These are phyloP conservation scores for Nigrospora sphaerica DNA, from an alignment of 2,329 filamentous ascomycete species.

Conservation along the genomic window DNA sequence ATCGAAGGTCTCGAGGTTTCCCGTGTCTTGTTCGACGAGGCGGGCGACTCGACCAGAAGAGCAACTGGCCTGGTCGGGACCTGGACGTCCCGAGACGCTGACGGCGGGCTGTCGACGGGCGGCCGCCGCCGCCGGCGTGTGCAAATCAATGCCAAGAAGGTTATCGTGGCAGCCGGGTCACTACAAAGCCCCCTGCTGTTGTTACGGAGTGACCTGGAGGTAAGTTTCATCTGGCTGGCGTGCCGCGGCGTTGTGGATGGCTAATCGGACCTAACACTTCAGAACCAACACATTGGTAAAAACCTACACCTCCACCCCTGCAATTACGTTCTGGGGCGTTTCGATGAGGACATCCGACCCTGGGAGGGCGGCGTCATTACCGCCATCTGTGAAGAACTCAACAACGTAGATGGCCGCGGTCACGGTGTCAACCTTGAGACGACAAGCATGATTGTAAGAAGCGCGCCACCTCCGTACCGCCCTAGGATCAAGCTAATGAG, in stretches of 20 bases:
- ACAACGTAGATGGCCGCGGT: conserved; percentile 72
- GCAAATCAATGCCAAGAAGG: conserved; percentile 69
- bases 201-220: conserved; percentile 67
- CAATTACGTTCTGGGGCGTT: conserved; percentile 51
- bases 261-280: background rate
- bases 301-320: conserved; percentile 81
- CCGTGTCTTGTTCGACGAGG: conserved; percentile 60
- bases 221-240: conserved; percentile 22
- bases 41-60: conserved; percentile 33
- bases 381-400: conserved; percentile 66
- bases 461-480: background rate
- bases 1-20: conserved; percentile 75
- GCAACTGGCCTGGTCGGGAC: conserved; percentile 66
- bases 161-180: conserved; percentile 71
- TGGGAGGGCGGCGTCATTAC: conserved; percentile 80
- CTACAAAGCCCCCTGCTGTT: conserved; percentile 73
- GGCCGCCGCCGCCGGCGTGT: conserved; percentile 51
- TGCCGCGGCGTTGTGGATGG: background rate
- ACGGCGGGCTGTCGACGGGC: conserved; percentile 44
- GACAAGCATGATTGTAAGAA: conserved; percentile 57
- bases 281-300: conserved; percentile 73
- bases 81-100: conserved; percentile 66
- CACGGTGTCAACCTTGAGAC: conserved; percentile 81
- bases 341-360: conserved; percentile 60
- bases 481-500: background rate